phyloP scores from a whole-genome alignment of 192 early-diverging fungal species.

The Anaeromyces robustus region DNA sequence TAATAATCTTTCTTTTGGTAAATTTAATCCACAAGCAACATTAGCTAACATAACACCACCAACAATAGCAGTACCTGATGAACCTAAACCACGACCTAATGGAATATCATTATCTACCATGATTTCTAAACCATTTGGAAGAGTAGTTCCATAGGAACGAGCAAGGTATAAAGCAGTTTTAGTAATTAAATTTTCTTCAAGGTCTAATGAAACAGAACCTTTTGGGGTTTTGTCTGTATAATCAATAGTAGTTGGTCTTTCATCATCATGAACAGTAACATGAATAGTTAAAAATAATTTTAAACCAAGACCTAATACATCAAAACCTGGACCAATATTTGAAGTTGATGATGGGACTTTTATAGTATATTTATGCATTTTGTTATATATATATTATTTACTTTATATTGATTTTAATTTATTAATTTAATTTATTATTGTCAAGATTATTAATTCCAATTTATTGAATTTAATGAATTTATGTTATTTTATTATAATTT shows the following conservation, averaged over 20 bases:
- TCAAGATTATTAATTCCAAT: no score
- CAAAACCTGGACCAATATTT: conserved; percentile 96
- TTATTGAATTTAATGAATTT: no score
- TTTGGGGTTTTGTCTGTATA: no score
- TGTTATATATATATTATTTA: no score
- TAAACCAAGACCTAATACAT: conserved; percentile 80
- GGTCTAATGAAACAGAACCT: conserved; percentile 56
- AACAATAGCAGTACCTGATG: conserved; percentile 88
- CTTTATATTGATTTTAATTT: no score
- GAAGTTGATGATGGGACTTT: conserved; percentile 88
- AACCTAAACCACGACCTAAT: conserved; percentile 83
- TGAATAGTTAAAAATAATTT: conserved; percentile 69
- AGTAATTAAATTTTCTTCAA: conserved; percentile 74
- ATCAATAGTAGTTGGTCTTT: no score
- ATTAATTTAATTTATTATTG: no score
- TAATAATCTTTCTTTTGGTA: conserved; percentile 63
- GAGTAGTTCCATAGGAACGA: conserved; percentile 34
- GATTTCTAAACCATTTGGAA: conserved; percentile 20
- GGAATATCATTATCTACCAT: no score
- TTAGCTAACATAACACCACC: conserved; percentile 79
- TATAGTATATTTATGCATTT: conserved; percentile 29
- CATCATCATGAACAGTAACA: conserved; percentile 14
- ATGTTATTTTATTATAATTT: no score
- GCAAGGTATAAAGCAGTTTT: conserved; percentile 84
- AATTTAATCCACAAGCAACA: conserved; percentile 43